Evolutionary conservation across 345 rosid species (phyloP).

Genomic region (Aurinia saxatilis): DNA sequence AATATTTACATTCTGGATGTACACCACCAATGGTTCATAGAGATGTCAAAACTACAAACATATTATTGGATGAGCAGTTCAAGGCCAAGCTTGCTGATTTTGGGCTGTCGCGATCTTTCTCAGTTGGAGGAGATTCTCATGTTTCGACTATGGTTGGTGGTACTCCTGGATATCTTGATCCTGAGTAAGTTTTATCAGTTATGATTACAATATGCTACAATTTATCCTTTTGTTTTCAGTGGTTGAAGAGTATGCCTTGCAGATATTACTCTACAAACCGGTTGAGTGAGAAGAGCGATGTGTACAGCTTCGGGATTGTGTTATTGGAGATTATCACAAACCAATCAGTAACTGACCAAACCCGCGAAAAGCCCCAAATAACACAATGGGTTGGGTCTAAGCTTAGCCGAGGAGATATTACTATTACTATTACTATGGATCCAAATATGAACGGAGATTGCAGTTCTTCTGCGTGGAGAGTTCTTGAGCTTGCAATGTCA

Average conservation of each 20-base stretch:
- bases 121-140: slow-evolving; percentile 29
- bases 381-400: slow-evolving; percentile 14
- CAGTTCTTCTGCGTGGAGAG: slow-evolving; percentile 20
- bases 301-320: too few relatives aligned
- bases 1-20: too few relatives aligned
- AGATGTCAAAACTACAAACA: too few relatives aligned
- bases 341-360: slow-evolving; percentile 14
- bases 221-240: background rate
- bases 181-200: background rate
- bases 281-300: too few relatives aligned
- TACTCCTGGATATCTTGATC: too few relatives aligned
- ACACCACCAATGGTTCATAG: too few relatives aligned
- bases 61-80: too few relatives aligned
- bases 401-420: slow-evolving; percentile 10
- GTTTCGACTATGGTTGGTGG: slow-evolving; percentile 20
- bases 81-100: too few relatives aligned
- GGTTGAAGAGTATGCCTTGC: background rate
- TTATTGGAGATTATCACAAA: slow-evolving; percentile 16
- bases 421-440: slow-evolving; percentile 12
- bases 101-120: too few relatives aligned
- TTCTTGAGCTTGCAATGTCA: slow-evolving; percentile 22
- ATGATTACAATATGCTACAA: background rate
- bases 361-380: background rate
- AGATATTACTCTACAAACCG: slow-evolving; percentile 11
- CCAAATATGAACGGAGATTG: slow-evolving; percentile 12